These are phyloP conservation scores for Cercospora canescens DNA, from an alignment of 2,329 filamentous ascomycete genomes.

Conservation along the genomic window DNA sequence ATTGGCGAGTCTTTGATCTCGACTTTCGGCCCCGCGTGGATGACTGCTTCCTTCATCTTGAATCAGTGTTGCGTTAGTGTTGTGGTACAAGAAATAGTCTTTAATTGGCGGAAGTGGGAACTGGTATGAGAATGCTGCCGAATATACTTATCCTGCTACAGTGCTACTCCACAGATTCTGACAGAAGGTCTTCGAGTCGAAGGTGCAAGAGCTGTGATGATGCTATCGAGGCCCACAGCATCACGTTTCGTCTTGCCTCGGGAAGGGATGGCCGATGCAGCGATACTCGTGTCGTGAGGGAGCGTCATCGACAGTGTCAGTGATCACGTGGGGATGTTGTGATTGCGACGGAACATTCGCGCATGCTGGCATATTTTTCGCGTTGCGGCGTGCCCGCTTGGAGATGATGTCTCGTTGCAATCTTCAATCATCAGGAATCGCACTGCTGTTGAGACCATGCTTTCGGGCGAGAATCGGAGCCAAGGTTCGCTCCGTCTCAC, in stretches of 20 bases:
- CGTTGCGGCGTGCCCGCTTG: too few relatives aligned
- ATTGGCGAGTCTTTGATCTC: constrained; percentile 43
- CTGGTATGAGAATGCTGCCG: constrained; percentile 6
- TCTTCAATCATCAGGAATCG: too few relatives aligned
- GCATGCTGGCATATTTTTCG: neutral
- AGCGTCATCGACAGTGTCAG: neutral
- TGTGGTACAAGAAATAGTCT: neutral
- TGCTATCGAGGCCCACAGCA: constrained; percentile 3
- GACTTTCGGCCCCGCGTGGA: constrained; percentile 36
- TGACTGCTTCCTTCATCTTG: constrained; percentile 40
- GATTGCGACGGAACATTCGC: neutral
- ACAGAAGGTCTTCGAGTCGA: constrained; percentile 15
- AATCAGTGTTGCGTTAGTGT: neutral
- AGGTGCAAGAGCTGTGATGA: neutral
- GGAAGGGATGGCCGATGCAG: neutral
- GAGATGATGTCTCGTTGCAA: too few relatives aligned
- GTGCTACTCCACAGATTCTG: neutral
- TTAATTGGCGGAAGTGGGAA: neutral
- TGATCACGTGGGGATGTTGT: neutral
- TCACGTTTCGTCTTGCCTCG: neutral
- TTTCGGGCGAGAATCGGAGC: too few relatives aligned
- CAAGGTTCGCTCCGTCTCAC: neutral
- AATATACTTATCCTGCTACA: constrained; percentile 19
- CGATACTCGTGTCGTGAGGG: neutral
- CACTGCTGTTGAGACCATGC: too few relatives aligned